Base-by-base conservation (phyloP, 1,139 yeast species). In the Kurtzmaniella quercitrusa region DNA sequence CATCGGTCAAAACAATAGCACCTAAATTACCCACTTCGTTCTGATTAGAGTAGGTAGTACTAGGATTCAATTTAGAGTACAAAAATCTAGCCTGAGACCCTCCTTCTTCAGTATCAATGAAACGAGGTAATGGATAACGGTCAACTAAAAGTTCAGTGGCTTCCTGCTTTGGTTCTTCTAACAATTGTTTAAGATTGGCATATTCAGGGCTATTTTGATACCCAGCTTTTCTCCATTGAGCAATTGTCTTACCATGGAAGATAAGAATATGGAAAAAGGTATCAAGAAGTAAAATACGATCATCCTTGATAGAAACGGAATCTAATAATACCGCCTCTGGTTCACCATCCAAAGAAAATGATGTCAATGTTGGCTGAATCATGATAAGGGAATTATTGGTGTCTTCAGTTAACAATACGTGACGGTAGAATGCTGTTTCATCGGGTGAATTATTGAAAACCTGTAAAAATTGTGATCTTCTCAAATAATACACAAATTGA, bases 361-460 rank as follows among this genome's bases (percentile, higher is more conserved):
- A 81, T 3, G 95, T 87, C 62, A 91, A 77, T 0, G 98, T 89
- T 47, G 98, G 98, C 69, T 91, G 98, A 55, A 91, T 91, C 97
- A 91, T 91, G 51, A 90, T 86, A 60, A 91, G 74, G n/a, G 98
- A 87, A 66, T 91, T 93, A 51, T 85, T 84, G 43, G 93, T 85
- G 62, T 93, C 97, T 63, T 93, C 97, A 51, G 91, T 82, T 58
- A 89, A 79, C 61, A 93, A 79, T 34, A 90, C 88, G 65, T 93
- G 98, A 63, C 97, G 83, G 70, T 91, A 91, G 65, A 90, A 93
- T 34, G 98, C 97, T 43, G 98, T 91, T 73, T 93, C 98, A 72
- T 93, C 98, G 1, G 98, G 98, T 16, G 98, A 91, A 67, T 93
- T 91, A 68, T 93, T 93, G 74, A 93, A 93, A 44, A 91, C 97